Percentiles rank a stretch among this genome's conserved stretches.
These are phyloP conservation scores for Eudorina sp. DNA, from an alignment of 139 green algal species.

Conservation along the genomic window DNA sequence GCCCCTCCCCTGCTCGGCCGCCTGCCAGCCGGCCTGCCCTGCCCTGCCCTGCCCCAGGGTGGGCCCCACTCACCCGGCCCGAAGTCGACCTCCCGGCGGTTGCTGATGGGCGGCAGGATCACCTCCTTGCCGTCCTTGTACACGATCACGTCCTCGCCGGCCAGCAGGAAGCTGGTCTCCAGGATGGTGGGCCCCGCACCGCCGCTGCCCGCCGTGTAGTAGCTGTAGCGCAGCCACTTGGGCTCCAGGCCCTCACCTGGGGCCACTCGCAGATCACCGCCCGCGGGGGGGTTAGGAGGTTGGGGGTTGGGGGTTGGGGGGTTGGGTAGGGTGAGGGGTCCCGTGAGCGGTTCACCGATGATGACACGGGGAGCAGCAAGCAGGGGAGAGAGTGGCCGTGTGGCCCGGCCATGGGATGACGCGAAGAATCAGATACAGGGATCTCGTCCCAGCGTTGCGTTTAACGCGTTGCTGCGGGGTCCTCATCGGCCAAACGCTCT, in stretches of 20 bases:
- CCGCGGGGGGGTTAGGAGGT: no score
- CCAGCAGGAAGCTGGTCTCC: constrained; percentile 91
- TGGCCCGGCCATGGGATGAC: no score
- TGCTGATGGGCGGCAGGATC: constrained; percentile 76
- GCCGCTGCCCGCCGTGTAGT: constrained; percentile 93
- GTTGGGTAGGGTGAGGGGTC: neutral
- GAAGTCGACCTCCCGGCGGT: constrained; percentile 92
- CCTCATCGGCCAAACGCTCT: no score
- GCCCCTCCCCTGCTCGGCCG: no score
- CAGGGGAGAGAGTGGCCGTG: no score
- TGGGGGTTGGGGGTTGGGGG: neutral
- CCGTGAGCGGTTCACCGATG: no score
- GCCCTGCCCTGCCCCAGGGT: no score
- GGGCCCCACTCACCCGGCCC: constrained; percentile 73
- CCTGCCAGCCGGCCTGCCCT: no score
- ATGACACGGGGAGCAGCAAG: neutral
- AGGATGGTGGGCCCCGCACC: constrained; percentile 96
- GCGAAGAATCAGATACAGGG: no score
- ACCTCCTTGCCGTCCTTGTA: constrained; percentile 76
- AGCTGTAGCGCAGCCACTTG: constrained; percentile 86
- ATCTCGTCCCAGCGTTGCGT: no score
- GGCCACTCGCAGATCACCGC: no score
- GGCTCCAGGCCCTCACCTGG: constrained; percentile 71
- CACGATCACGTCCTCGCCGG: constrained; percentile 65
- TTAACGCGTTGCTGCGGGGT: no score